phyloP scores from a whole-genome alignment of 192 early-diverging fungal species.

The Coemansia sp. region DNA sequence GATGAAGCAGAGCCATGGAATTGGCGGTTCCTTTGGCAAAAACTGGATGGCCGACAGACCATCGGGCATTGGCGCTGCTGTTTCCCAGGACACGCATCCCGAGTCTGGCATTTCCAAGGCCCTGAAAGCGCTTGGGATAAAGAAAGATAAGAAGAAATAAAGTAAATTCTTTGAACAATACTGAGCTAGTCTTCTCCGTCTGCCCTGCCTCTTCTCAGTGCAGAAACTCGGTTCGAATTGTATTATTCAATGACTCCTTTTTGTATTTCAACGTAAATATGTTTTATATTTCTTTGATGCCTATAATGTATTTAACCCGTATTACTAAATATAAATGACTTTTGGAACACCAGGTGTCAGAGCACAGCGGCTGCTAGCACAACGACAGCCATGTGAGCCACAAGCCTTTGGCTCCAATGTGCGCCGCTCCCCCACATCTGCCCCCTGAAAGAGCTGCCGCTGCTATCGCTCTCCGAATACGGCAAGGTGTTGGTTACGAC shows the following conservation, averaged over 20 bases:
- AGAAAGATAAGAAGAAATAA: constrained; percentile 1
- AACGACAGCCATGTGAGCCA: background rate
- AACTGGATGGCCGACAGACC: constrained; percentile 51
- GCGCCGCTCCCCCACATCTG: background rate
- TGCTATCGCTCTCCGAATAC: background rate
- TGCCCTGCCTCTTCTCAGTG: too few relatives aligned
- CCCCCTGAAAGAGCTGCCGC: background rate
- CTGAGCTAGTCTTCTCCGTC: too few relatives aligned
- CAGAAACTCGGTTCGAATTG: too few relatives aligned
- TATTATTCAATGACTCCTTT: too few relatives aligned
- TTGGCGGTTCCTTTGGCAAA: constrained; percentile 39
- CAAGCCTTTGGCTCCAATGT: background rate
- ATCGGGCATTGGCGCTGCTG: constrained; percentile 34
- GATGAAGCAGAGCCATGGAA: constrained; percentile 28
- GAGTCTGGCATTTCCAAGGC: constrained; percentile 31
- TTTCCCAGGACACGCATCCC: constrained; percentile 24
- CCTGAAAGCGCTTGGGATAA: constrained; percentile 19
- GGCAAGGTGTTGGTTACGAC: constrained; percentile 23
- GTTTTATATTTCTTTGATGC: too few relatives aligned
- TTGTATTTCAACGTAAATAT: too few relatives aligned
- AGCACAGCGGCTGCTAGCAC: background rate
- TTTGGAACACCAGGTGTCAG: too few relatives aligned
- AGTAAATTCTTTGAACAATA: too few relatives aligned
- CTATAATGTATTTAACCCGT: too few relatives aligned
- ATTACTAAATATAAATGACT: too few relatives aligned